Evolutionary conservation across 139 green algal genomes (phyloP), one percentile per base, ranked within the genome.

Genomic region (Nannochloris sp.): DNA sequence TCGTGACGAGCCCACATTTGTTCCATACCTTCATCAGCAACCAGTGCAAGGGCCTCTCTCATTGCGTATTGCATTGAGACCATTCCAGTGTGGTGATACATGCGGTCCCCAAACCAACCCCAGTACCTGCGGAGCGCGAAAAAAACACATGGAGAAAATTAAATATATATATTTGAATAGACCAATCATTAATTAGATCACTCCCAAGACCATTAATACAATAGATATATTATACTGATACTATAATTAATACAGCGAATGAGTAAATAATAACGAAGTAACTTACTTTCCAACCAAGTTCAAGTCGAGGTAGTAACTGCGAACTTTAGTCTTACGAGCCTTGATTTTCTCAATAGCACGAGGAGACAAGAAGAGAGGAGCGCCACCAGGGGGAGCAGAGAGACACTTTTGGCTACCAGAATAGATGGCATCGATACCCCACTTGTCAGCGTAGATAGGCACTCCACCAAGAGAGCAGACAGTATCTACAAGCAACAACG

Each of bases 401-500:
- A 97, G 72, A 68, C 82, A 89, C 73, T 97, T 97, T 54, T 97
- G 91, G 33, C 73, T 87, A 54, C 89, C 89, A 31, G 68, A 80
- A 86, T 95, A 96, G 48, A 93, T 91, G 64, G 70, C 78, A 76
- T 96, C 90, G 0, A 96, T 64, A 64, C 83, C 83, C 59, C 59
- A 70, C 31, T 60, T 63, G 53, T 86, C 80, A 6, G 73, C 73
- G 53, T 68, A 80, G 25, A 96, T 47, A 12, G 89, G 89, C 38
- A 96, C 85, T 23, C 89, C 89, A 24, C 89, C 89, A 67, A 96
- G 75, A 0, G 82, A 86, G 83, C 76, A 84, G 34, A 97, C 91
- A 2, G 91, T 92, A 85, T 97, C 91, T 38, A 97, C 87, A 63
- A 96, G 81, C 68, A 97, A 81, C 77, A 97, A 80, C 2, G 85